Evolutionary conservation across 352 stramenopile species (phyloP).

Genomic region (Phytophthora quininea): DNA sequence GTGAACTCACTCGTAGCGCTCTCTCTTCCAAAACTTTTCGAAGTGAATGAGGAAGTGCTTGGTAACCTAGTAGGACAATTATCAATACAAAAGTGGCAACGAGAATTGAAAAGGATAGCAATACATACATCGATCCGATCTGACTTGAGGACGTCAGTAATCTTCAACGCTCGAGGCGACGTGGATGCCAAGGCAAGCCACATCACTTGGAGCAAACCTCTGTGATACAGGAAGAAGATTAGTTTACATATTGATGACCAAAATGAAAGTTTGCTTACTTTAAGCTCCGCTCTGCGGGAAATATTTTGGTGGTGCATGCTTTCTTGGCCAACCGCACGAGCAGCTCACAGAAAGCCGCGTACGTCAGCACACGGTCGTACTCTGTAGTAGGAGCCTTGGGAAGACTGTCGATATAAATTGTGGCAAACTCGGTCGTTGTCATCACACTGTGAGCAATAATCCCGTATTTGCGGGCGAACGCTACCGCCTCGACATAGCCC

Average conservation of each 20-base stretch:
- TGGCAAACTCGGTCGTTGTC: constrained; percentile 79
- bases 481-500: constrained; percentile 73
- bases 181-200: constrained; percentile 70
- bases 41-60: constrained; percentile 75
- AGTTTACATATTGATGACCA: not conserved
- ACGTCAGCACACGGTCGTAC: constrained; percentile 68
- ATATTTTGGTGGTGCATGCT: constrained; percentile 37
- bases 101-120: not conserved
- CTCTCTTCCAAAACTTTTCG: constrained; percentile 83
- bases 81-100: not conserved
- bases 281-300: constrained; percentile 54
- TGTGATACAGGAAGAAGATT: constrained; percentile 6
- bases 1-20: constrained; percentile 62
- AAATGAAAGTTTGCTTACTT: constrained; percentile 41
- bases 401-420: constrained; percentile 78
- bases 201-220: constrained; percentile 83
- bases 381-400: constrained; percentile 57
- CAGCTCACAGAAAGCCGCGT: constrained; percentile 65
- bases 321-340: constrained; percentile 68
- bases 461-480: constrained; percentile 74
- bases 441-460: constrained; percentile 79
- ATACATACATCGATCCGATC: constrained; percentile 53
- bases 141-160: constrained; percentile 76
- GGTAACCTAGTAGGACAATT: constrained; percentile 40
- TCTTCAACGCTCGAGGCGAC: constrained; percentile 62